These are phyloP conservation scores for Ceratobasidium sp. DNA, from an alignment of 1,284 basidiomycete species.

Conservation along the genomic window DNA sequence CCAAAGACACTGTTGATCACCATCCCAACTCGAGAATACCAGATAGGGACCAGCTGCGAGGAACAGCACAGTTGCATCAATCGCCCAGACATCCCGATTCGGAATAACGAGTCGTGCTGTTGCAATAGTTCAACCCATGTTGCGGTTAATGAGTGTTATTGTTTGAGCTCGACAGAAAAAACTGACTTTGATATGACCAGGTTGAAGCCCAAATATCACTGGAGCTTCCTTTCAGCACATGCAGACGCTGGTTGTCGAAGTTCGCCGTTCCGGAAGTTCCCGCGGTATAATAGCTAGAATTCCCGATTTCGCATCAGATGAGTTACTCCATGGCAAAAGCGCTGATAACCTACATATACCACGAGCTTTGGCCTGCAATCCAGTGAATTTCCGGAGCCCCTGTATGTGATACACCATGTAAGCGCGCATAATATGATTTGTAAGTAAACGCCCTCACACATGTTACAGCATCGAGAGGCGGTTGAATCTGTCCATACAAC, in stretches of 20 bases:
- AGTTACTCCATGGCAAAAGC: background rate
- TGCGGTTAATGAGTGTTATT: background rate
- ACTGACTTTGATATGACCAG: conserved; percentile 9
- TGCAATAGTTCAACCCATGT: background rate
- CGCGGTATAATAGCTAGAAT: conserved; percentile 28
- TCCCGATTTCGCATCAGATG: too few species aligned
- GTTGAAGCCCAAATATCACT: conserved; percentile 43
- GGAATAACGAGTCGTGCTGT: background rate
- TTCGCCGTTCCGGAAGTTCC: background rate
- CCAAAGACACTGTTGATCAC: conserved; percentile 33
- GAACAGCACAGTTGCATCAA: conserved; percentile 36
- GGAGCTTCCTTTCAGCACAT: conserved; percentile 17
- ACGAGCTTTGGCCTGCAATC: conserved; percentile 21
- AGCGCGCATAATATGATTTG: background rate
- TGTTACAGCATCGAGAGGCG: conserved; percentile 59
- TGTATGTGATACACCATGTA: background rate
- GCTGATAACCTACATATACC: conserved; percentile 41
- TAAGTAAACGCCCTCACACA: conserved; percentile 53
- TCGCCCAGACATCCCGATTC: background rate
- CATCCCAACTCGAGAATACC: conserved; percentile 33
- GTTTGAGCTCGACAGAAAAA: too few species aligned
- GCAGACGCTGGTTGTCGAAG: background rate
- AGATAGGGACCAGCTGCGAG: conserved; percentile 25
- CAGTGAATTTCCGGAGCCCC: conserved; percentile 47
- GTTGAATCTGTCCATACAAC: conserved; percentile 59